These are phyloP conservation scores for Cytospora piceae DNA, from an alignment of 2,329 filamentous ascomycete species.

Conservation along the genomic window DNA sequence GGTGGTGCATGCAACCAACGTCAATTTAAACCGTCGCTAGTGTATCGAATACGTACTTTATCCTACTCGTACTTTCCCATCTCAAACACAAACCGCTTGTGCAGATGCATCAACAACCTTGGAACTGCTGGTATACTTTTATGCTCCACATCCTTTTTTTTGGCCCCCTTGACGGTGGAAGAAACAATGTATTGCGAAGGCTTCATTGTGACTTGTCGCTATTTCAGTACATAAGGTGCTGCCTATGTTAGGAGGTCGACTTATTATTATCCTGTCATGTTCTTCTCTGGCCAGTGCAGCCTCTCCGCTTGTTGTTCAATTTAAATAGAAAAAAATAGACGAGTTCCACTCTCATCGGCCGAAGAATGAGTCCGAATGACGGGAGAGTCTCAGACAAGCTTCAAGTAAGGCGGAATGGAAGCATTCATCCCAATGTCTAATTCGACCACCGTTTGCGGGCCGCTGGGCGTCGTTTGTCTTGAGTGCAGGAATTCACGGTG, in stretches of 20 bases:
- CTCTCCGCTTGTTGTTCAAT: background rate
- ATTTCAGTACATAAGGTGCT: background rate
- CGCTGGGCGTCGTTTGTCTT: background rate
- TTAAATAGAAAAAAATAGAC: background rate
- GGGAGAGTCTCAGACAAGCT: conserved; percentile 22
- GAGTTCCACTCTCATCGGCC: conserved; percentile 21
- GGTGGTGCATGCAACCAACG: conserved; percentile 5
- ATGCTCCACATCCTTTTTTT: background rate
- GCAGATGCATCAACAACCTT: background rate
- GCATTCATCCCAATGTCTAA: conserved; percentile 9
- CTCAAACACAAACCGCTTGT: background rate
- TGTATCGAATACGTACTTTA: conserved; percentile 5
- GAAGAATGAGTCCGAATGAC: conserved; percentile 17
- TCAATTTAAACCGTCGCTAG: background rate
- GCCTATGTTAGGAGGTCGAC: background rate
- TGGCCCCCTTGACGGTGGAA: conserved; percentile 20
- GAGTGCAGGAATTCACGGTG: conserved; percentile 7
- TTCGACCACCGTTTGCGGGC: background rate
- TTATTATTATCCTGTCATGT: background rate
- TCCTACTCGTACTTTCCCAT: conserved; percentile 10
- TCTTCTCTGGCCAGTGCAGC: background rate
- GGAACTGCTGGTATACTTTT: background rate
- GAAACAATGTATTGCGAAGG: background rate
- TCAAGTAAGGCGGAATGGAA: conserved; percentile 10
- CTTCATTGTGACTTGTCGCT: background rate